Conservation (phyloP, 495 filamentous ascomycete species). For the Penicillium taxi region DNA sequence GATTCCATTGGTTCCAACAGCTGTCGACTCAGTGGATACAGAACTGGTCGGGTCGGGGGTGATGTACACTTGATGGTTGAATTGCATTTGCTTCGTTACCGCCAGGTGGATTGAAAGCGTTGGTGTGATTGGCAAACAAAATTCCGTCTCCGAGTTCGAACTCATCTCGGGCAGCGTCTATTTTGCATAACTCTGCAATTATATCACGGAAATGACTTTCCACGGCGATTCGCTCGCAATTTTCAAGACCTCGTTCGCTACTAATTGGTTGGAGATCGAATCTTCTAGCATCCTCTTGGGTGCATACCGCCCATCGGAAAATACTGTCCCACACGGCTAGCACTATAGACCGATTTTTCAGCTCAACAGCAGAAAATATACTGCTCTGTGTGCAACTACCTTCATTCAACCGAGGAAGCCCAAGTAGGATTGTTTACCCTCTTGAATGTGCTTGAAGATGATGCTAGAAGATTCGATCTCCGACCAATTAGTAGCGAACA, state of each 20-base stretch:
- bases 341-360: background rate
- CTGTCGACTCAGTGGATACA: conserved; percentile 17
- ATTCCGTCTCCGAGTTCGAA: conserved; percentile 22
- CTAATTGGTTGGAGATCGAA: conserved; percentile 14
- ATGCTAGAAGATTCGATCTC: conserved; percentile 7
- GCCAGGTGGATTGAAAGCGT: conserved; percentile 1
- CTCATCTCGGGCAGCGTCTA: conserved; percentile 14
- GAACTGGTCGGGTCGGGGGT: conserved; percentile 13
- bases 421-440: conserved; percentile 16
- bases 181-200: conserved; percentile 19
- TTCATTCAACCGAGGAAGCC: conserved; percentile 13
- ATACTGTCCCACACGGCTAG: conserved; percentile 2
- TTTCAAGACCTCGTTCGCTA: conserved; percentile 27
- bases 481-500: conserved; percentile 24
- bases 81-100: background rate
- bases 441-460: conserved; percentile 14
- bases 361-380: background rate
- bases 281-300: background rate
- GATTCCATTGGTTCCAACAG: no score
- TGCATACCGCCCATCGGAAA: no score
- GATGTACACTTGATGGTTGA: conserved; percentile 2
- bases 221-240: conserved; percentile 20
- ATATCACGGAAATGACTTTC: conserved; percentile 21
- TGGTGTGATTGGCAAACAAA: conserved; percentile 19
- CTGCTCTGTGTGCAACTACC: conserved; percentile 14